Conservation (phyloP, 2,329 filamentous ascomycete genomes). For the Fusarium continuum region DNA sequence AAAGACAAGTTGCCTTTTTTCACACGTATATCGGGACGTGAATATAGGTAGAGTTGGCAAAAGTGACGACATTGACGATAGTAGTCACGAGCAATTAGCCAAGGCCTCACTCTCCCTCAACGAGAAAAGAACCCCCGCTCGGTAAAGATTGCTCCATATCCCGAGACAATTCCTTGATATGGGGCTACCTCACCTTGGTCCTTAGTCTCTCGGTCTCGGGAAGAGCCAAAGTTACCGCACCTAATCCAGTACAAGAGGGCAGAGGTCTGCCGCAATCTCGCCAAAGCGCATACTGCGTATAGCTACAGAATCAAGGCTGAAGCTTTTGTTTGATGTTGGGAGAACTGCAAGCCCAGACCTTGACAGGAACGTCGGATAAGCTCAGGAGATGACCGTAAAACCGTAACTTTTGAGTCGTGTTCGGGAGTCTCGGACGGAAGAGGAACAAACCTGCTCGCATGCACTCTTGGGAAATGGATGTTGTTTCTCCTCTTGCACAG, state of each 20-base stretch:
- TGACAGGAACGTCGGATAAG: not conserved
- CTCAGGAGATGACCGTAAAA: not conserved
- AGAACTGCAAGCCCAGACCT: not conserved
- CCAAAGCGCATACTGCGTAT: constrained; percentile 9
- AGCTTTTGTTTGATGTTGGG: not conserved
- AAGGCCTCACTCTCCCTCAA: not conserved
- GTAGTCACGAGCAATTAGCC: constrained; percentile 9
- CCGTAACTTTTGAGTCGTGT: not conserved
- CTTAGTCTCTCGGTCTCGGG: constrained; percentile 13
- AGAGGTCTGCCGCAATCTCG: constrained; percentile 18
- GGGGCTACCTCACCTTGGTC: no score
- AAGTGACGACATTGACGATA: constrained; percentile 28
- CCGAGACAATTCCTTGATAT: constrained; percentile 16
- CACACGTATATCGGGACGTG: not conserved
- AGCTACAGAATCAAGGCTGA: constrained; percentile 8
- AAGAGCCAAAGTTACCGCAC: constrained; percentile 6
- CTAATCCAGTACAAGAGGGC: constrained; percentile 3
- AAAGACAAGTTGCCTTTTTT: constrained; percentile 7
- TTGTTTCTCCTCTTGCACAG: constrained; percentile 32
- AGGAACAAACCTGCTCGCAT: constrained; percentile 10
- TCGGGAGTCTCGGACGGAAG: constrained; percentile 24
- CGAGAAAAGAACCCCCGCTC: constrained; percentile 17
- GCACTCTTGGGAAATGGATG: constrained; percentile 11
- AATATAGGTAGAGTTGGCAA: constrained; percentile 10
- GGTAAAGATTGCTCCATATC: constrained; percentile 23